Evolutionary conservation across 2,329 filamentous ascomycete species (phyloP).

Genomic region (Fusarium nisikadoi): DNA sequence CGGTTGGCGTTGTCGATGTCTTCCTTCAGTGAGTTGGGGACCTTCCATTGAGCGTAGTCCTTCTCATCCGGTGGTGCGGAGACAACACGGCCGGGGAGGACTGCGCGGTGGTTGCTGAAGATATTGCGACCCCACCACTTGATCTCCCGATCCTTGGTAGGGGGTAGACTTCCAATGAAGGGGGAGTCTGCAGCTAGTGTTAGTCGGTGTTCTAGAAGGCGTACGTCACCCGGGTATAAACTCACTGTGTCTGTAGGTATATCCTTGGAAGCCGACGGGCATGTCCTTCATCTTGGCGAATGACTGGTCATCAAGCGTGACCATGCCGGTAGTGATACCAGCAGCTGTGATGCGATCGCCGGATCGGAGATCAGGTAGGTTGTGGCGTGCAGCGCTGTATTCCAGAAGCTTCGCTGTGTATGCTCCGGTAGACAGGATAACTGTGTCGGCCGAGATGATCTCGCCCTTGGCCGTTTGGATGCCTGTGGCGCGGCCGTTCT

Average conservation of each 20-base stretch:
- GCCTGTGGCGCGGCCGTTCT: constrained; percentile 59
- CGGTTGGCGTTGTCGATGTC: constrained; percentile 68
- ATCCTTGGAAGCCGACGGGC: constrained; percentile 60
- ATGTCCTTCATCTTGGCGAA: constrained; percentile 58
- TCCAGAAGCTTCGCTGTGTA: constrained; percentile 68
- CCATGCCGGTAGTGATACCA: constrained; percentile 69
- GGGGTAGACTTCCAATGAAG: constrained; percentile 68
- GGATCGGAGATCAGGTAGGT: constrained; percentile 59
- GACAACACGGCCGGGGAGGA: constrained; percentile 62
- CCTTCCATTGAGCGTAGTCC: constrained; percentile 73
- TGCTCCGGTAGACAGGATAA: constrained; percentile 66
- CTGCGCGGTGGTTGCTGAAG: constrained; percentile 65
- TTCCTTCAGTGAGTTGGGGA: constrained; percentile 63
- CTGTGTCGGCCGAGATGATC: constrained; percentile 58
- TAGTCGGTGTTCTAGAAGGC: constrained; percentile 45
- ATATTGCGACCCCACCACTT: constrained; percentile 73
- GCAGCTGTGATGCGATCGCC: constrained; percentile 67
- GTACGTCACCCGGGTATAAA: constrained; percentile 28
- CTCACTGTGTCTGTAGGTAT: constrained; percentile 50
- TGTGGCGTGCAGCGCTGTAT: constrained; percentile 59
- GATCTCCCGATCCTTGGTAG: constrained; percentile 59
- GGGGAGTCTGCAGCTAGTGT: constrained; percentile 54
- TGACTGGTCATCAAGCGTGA: constrained; percentile 60
- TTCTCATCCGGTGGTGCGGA: constrained; percentile 65
- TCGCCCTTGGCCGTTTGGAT: constrained; percentile 59